Evolutionary conservation across 2,329 filamentous ascomycete species (phyloP), one percentile per base, ranked within the genome.

Genomic region (Penicillium sp.): DNA sequence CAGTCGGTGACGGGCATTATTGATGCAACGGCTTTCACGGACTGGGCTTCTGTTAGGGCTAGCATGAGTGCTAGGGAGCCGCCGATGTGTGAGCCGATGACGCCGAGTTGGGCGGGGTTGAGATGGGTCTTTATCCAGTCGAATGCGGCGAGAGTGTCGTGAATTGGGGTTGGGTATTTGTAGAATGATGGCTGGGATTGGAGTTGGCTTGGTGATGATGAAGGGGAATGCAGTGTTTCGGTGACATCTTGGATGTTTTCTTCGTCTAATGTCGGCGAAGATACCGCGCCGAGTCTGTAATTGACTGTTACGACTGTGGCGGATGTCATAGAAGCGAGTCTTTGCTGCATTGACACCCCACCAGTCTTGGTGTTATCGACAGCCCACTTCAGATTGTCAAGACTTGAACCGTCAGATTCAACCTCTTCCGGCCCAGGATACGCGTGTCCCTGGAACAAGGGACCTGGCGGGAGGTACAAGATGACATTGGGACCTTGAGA

Each of bases 61-160:
- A 82, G 73, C 76, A 79, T 80, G 2, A 79, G 62, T 4, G 79
- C 78, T 54, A 82, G 61, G 0, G 78, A 80, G 19, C 79, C 80
- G 26, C 78, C 78, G 28, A 79, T 67, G 58, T 78, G 74, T 1
- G 67, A 73, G 19, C 78, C 78, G 62, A 73, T 68, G 28, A 79
- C 61, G 28, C 68, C 68, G 6, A 79, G 55, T 12, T 72, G 64
- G 4, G 62, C 42, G 7, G 76, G 75, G 35, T 69, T 62, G n/a
- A 79, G 67, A 45, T 71, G 67, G 1, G 70, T 59, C 58, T 69
- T 63, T 37, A 79, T 68, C 78, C 78, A 79, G 63, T 80, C 78
- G 50, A 79, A 73, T 4, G 73, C 78, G 7, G 69, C 68, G 12
- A 79, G 67, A 2, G 77, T 76, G 59, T 80, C 78, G 53, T 80